A percentile compares a stretch with the other conserved stretches of the same genome.
These are phyloP conservation scores for Cystobasidiaceae sp. DNA, from an alignment of 1,284 basidiomycete species.

Conservation along the genomic window DNA sequence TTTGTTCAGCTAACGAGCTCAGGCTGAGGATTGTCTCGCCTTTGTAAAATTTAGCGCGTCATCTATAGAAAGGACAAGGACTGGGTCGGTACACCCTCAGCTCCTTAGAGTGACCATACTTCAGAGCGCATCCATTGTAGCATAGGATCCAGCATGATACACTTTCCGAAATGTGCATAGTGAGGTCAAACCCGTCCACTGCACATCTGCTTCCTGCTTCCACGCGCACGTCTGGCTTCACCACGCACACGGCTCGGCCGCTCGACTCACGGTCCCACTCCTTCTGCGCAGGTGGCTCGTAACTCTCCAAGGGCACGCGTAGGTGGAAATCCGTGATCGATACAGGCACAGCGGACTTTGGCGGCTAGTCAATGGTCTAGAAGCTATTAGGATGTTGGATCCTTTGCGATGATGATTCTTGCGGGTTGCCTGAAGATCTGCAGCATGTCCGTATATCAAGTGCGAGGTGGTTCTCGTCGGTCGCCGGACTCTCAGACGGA, in stretches of 20 bases:
- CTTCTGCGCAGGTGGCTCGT: conserved; percentile 79
- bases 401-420: conserved; percentile 78
- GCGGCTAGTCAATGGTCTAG: conserved; percentile 66
- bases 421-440: conserved; percentile 60
- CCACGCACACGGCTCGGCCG: conserved; percentile 58
- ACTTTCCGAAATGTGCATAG: background rate
- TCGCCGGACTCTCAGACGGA: conserved; percentile 52
- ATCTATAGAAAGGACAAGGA: conserved; percentile 40
- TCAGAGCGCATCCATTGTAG: background rate
- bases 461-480: conserved; percentile 39
- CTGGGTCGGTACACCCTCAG: too few relatives aligned
- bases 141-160: background rate
- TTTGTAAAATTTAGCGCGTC: conserved; percentile 32
- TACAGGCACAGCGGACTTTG: conserved; percentile 59
- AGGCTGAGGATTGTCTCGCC: background rate
- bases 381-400: conserved; percentile 58
- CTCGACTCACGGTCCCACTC: conserved; percentile 68
- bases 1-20: background rate
- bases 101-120: background rate
- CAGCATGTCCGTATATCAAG: conserved; percentile 34
- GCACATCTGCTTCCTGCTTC: too few relatives aligned
- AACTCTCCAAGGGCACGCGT: conserved; percentile 62
- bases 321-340: conserved; percentile 58
- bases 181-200: too few relatives aligned
- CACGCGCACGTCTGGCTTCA: too few relatives aligned